phyloP scores from a whole-genome alignment of 2,329 filamentous ascomycete species.

The Zasmidium citrigriseum region DNA sequence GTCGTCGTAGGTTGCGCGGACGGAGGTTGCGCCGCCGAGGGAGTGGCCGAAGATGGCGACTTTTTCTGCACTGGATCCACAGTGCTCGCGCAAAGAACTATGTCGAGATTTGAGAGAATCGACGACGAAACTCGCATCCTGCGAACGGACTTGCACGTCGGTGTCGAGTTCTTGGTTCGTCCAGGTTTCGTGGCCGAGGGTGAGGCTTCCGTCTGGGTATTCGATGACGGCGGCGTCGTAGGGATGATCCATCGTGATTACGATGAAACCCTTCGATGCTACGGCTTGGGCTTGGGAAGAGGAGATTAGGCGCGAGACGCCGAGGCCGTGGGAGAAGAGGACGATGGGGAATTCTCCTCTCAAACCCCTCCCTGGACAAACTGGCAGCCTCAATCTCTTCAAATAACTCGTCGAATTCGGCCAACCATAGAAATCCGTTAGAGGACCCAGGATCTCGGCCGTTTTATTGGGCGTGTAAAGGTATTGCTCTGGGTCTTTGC shows the following conservation, averaged over 20 bases:
- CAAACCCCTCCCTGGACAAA: conserved; percentile 1
- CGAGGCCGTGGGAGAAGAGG: conserved; percentile 48
- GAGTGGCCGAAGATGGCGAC: conserved; percentile 41
- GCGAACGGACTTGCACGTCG: conserved; percentile 13
- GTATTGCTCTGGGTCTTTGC: background rate
- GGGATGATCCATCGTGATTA: conserved; percentile 53
- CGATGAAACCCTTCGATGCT: conserved; percentile 47
- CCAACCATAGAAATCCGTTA: conserved; percentile 8
- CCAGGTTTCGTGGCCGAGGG: conserved; percentile 24
- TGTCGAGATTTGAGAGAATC: conserved; percentile 27
- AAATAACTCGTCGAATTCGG: conserved; percentile 17
- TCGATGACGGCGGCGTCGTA: conserved; percentile 50
- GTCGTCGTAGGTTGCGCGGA: conserved; percentile 36
- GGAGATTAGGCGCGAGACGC: conserved; percentile 47
- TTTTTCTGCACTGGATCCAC: conserved; percentile 25
- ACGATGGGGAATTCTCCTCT: conserved; percentile 33
- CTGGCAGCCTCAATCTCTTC: conserved; percentile 10
- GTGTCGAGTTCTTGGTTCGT: conserved; percentile 11
- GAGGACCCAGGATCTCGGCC: conserved; percentile 8
- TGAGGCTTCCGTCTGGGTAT: conserved; percentile 45
- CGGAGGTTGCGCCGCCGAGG: conserved; percentile 38
- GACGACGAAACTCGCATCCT: conserved; percentile 43
- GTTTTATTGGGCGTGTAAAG: conserved; percentile 16
- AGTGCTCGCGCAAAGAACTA: background rate
- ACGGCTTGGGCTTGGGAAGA: conserved; percentile 47